Conservation (phyloP, 2,329 filamentous ascomycete species). For the Coniochaeta pulveracea region DNA sequence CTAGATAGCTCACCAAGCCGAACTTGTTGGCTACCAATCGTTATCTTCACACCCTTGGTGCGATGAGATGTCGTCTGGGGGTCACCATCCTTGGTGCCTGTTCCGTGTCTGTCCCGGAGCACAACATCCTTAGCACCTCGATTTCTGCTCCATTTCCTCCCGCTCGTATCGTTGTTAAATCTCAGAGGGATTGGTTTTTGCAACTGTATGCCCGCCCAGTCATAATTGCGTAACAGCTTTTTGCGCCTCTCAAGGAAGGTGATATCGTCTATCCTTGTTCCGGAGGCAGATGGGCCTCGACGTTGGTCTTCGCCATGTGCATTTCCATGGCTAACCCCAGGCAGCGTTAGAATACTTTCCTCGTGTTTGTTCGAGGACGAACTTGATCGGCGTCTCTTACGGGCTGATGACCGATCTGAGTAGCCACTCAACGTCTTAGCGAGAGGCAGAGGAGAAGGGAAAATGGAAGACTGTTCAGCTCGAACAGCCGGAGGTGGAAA, state of each 20-base stretch:
- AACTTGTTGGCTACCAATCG: slow-evolving; percentile 23
- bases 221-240: slow-evolving; percentile 18
- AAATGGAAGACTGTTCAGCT: not conserved
- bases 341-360: not conserved
- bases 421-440: no score
- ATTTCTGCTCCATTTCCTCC: slow-evolving; percentile 13
- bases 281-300: no score
- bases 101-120: no score
- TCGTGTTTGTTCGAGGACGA: not conserved
- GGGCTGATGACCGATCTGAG: not conserved
- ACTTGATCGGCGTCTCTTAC: slow-evolving; percentile 3
- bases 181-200: slow-evolving; percentile 18
- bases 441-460: not conserved
- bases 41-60: slow-evolving; percentile 16
- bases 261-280: slow-evolving; percentile 1
- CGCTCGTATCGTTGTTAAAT: slow-evolving; percentile 12
- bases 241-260: slow-evolving; percentile 15
- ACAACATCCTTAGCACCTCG: no score
- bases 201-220: slow-evolving; percentile 22
- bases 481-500: slow-evolving; percentile 5
- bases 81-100: no score
- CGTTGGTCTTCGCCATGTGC: no score
- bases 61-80: no score
- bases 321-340: not conserved
- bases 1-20: slow-evolving; percentile 11